Percentiles rank a stretch among this genome's conserved stretches.
Conservation (phyloP, 805 yeast genomes). For the Kregervanrija fluxuum region DNA sequence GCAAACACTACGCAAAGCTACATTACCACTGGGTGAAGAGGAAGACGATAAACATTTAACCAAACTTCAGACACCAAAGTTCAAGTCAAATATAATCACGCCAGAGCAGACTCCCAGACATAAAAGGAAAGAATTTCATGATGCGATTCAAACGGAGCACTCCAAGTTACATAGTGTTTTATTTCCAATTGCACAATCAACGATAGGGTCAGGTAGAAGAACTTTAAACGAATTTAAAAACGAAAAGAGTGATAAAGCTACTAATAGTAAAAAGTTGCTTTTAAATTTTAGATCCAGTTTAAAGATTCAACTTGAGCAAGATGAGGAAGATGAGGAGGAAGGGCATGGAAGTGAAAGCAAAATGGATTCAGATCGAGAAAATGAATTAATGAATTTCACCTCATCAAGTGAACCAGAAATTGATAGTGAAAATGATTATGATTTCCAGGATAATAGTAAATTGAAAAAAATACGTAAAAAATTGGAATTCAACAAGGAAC, state of each 20-base stretch:
- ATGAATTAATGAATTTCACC: conserved; percentile 5
- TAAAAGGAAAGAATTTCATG: conserved; percentile 3
- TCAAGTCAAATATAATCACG: conserved; percentile 5
- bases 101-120: conserved; percentile 13
- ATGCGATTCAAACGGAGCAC: neutral
- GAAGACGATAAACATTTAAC: neutral
- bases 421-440: conserved; percentile 2
- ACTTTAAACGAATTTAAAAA: neutral
- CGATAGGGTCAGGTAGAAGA: conserved; percentile 25
- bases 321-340: conserved; percentile 14
- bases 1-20: conserved; percentile 7
- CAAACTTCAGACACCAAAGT: conserved; percentile 9
- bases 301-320: conserved; percentile 19
- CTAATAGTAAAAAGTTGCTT: neutral
- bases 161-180: conserved; percentile 5
- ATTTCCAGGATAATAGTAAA: too few relatives aligned
- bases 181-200: conserved; percentile 25
- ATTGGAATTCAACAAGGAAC: conserved; percentile 11
- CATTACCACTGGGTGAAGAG: conserved; percentile 1
- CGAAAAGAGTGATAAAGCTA: neutral
- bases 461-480: conserved; percentile 16
- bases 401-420: conserved; percentile 6
- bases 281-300: conserved; percentile 17
- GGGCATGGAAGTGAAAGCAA: neutral
- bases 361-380: conserved; percentile 5